Evolutionary conservation across 2,329 filamentous ascomycete species (phyloP), one percentile per base, ranked within the genome.

Genomic region (Cercospora sp.): DNA sequence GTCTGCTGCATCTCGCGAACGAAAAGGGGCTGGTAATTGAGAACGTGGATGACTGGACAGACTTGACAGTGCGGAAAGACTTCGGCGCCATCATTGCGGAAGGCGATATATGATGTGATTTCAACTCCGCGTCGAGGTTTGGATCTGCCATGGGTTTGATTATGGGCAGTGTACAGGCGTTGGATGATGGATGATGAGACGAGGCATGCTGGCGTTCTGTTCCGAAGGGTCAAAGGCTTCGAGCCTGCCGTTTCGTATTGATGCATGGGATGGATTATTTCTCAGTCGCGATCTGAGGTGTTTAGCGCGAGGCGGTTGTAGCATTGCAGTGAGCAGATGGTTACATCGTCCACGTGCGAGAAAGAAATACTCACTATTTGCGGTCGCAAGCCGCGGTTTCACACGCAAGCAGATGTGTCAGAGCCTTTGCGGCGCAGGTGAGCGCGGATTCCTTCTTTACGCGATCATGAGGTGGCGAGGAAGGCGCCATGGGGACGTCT

Each of bases 1-100:
- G 92, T 75, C 82, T 97, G 67, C 82, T 97, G 72, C 94, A 97
- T 80, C 79, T 97, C 75, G 94, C 94, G 68, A 97, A 97, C 80
- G 94, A 97, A 78, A 94, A 96, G 82, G 94, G 94, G 0, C 83
- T 97, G 45, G 85, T 91, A 26, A 91, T 97, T 70, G 86, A 91
- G 72, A 89, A 88, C 65, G 82, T 86, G 53, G 82, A 86, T 37
- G 80, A 78, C 9, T 84, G 83, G 71, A 79, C 80, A 62, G 83
- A 87, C 67, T 72, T 87, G 71, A 81, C 75, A 1, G 85, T 86
- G 24, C 75, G 80, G 61, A 81, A 79, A 67, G 85, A 87, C 70
- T 81, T 69, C 45, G 66, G 62, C 10, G 75, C 74, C 6, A 68
- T 75, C 26, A 70, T 73, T 59, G 65, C 70, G 32, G 75, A 75